These are phyloP conservation scores for Echinosophora koreensis DNA, from an alignment of 306 rosid species.

Conservation along the genomic window DNA sequence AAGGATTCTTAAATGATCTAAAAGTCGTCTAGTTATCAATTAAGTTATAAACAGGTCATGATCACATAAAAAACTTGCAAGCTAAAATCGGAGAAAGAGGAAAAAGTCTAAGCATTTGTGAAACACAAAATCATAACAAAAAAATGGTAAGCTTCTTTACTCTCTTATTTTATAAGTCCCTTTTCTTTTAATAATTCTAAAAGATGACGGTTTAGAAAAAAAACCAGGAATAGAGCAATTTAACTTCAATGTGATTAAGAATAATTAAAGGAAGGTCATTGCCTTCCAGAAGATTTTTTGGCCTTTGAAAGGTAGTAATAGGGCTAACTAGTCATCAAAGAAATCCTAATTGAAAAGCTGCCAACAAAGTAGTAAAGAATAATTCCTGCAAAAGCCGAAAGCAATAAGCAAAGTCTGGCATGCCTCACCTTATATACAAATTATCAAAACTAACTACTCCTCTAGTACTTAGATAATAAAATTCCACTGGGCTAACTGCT, in stretches of 20 bases:
- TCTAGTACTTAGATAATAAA: neutral
- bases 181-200: conserved; percentile 16
- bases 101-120: neutral
- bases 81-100: conserved; percentile 16
- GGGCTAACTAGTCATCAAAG: conserved; percentile 5
- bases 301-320: conserved; percentile 8
- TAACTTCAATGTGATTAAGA: conserved; percentile 7
- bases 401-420: neutral
- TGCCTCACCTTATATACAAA: neutral
- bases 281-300: conserved; percentile 5
- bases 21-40: conserved; percentile 15
- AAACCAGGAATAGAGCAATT: conserved; percentile 26
- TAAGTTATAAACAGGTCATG: neutral
- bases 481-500: neutral
- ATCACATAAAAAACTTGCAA: conserved; percentile 23
- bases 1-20: conserved; percentile 7
- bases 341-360: conserved; percentile 3
- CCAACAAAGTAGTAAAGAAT: neutral
- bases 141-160: conserved; percentile 16
- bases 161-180: conserved; percentile 7
- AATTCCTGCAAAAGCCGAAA: conserved; percentile 1
- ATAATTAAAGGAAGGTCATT: neutral
- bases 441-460: neutral
- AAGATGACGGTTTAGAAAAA: conserved; percentile 35
- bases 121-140: neutral